Conservation (phyloP, 805 yeast species). For the Starmerella tilneyi region DNA sequence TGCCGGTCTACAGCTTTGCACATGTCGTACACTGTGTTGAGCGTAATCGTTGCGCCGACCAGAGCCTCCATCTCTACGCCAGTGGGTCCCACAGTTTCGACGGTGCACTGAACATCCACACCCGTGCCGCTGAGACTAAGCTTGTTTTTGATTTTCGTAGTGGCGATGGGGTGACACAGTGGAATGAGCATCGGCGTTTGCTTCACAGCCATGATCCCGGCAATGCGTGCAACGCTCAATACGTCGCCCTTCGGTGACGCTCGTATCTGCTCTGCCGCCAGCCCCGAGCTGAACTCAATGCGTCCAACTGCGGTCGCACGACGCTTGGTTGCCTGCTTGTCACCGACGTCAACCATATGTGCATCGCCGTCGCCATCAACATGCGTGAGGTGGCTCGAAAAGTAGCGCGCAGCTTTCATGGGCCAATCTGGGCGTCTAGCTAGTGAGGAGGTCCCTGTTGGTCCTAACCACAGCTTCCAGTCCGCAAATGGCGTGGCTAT, state of each 20-base stretch:
- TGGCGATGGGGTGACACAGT: conserved; percentile 40
- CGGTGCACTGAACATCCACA: conserved; percentile 34
- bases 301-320: conserved; percentile 38
- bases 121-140: conserved; percentile 27
- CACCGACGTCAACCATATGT: conserved; percentile 42
- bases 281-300: conserved; percentile 34
- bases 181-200: conserved; percentile 41
- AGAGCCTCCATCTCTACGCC: conserved; percentile 54
- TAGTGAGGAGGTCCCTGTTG: too few species aligned
- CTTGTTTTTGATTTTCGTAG: conserved; percentile 36
- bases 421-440: too few species aligned
- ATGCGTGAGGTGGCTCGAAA: conserved; percentile 30
- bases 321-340: conserved; percentile 35
- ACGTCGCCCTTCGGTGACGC: conserved; percentile 46
- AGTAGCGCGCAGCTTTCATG: too few species aligned
- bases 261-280: conserved; percentile 31
- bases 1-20: conserved; percentile 47
- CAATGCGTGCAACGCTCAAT: conserved; percentile 38
- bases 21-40: conserved; percentile 48
- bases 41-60: conserved; percentile 37
- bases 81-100: conserved; percentile 41
- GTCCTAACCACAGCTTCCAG: too few species aligned
- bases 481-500: too few species aligned
- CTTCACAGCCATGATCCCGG: conserved; percentile 46
- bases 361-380: conserved; percentile 37